phyloP scores from a whole-genome alignment of 139 green algal species.

The Tetraselmis striata region DNA sequence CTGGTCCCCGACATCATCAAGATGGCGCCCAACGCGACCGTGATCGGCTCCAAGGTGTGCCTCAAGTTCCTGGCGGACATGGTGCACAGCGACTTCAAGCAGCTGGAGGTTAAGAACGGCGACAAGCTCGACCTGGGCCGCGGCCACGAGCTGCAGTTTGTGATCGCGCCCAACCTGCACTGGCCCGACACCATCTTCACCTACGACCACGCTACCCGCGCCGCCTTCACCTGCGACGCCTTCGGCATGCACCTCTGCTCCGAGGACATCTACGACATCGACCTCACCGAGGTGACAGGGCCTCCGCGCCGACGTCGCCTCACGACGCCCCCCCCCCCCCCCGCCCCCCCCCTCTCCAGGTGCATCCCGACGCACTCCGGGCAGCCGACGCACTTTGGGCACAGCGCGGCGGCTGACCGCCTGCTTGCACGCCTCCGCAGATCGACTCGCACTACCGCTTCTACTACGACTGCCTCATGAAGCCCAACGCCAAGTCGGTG shows the following conservation, averaged over 20 bases:
- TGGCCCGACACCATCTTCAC: conserved; percentile 94
- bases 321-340: neutral
- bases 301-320: neutral
- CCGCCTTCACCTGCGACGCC: conserved; percentile 83
- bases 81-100: conserved; percentile 55
- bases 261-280: conserved; percentile 66
- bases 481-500: conserved; percentile 86
- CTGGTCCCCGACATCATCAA: conserved; percentile 83
- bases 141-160: conserved; percentile 89
- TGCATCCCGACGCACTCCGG: too few relatives aligned
- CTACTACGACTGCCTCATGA: conserved; percentile 99
- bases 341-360: neutral
- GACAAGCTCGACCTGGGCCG: conserved; percentile 80
- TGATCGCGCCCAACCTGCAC: conserved; percentile 96
- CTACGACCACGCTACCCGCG: conserved; percentile 70
- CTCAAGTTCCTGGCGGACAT: conserved; percentile 65
- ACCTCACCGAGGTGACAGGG: conserved; percentile 21
- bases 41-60: conserved; percentile 81
- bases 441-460: conserved; percentile 73
- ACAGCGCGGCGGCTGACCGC: too few relatives aligned
- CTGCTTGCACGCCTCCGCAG: too few relatives aligned
- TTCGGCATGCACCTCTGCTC: conserved; percentile 95
- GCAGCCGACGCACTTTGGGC: too few relatives aligned
- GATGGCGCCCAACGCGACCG: conserved; percentile 65
- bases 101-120: conserved; percentile 72